Base-by-base conservation (phyloP, 768 basidiomycete species). In the Chiua virens region DNA sequence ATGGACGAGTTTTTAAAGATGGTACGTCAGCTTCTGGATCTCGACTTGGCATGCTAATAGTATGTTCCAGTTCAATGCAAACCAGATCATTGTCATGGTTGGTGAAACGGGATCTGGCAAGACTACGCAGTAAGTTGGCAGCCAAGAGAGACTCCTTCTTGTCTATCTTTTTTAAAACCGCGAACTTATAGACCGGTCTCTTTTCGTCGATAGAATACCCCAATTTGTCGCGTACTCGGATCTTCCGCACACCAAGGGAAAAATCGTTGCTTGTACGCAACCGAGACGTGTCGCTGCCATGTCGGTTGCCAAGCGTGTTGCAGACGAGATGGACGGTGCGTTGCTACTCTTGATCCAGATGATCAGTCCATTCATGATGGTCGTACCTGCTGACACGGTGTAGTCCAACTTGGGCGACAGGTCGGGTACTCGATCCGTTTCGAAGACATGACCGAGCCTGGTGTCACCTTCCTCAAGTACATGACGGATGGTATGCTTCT, bases 401-500 rank as follows among this genome's bases (percentile, higher is more conserved):
- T 57, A 94, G 94, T 99, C 5, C 79, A 85, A 69, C 85, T 99
- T 2, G 96, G 96, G 28, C 86, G 90, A 62, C 87, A 98, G 56
- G 96, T 98, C 55, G 96, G 96, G 49, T 99, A 99, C 71, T 92
- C 92, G 5, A 98, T 98, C 63, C 92, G 96, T 68, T 99, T 98
- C 68, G 96, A 99, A 70, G 97, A 98, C 67, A 70, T 69, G 67
- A 69, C 67, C 13, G 69, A 69, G 88, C 93, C 90, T 89, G 96
- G 38, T 81, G 91, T 59, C 75, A 98, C 97, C 0, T 97, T 99
- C 72, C 78, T 99, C 56, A 98, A 97, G 68, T 98, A 99, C 75
- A 97, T 98, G 95, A 99, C 97, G 15, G 97, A 99, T 61, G 97
- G 96, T 81, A 97, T 98, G 94, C 85, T 92, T 49, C 82, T 96